Evolutionary conservation across 495 filamentous ascomycete genomes (phyloP).

Genomic region (Mycothermus thermophilus): DNA sequence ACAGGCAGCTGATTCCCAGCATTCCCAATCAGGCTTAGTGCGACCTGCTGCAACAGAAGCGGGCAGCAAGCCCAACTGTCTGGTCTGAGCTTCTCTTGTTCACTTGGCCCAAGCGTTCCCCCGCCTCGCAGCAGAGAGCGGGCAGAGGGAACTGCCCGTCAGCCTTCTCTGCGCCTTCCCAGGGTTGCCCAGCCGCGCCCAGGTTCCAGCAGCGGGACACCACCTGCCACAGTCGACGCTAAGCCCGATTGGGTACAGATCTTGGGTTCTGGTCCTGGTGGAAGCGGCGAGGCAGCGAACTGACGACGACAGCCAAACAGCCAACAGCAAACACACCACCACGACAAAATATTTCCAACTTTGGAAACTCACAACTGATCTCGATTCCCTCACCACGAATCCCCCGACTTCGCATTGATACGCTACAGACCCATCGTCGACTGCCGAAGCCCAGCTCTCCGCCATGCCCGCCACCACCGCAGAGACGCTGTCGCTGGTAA

Average conservation of each 20-base stretch:
- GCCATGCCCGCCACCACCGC: conserved; percentile 89
- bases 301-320: conserved; percentile 17
- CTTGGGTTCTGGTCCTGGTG: too few relatives aligned
- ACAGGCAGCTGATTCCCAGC: conserved; percentile 3
- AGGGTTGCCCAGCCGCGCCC: too few relatives aligned
- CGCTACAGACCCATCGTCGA: not conserved
- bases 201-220: not conserved
- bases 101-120: conserved; percentile 6
- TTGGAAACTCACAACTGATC: conserved; percentile 4
- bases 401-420: not conserved
- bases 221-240: conserved; percentile 7
- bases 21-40: conserved; percentile 1
- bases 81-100: conserved; percentile 1
- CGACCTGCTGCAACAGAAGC: conserved; percentile 4
- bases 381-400: conserved; percentile 1
- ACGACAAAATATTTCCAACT: conserved; percentile 2
- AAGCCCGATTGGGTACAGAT: conserved; percentile 20
- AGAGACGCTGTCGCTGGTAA: conserved; percentile 84
- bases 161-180: too few relatives aligned
- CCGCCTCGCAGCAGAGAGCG: conserved; percentile 9
- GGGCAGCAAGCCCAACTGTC: too few relatives aligned
- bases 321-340: conserved; percentile 1
- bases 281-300: conserved; percentile 20
- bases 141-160: too few relatives aligned
- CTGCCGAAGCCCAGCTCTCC: conserved; percentile 3